Base-by-base conservation (phyloP, 2,329 filamentous ascomycete genomes). In the Fusarium luffae region DNA sequence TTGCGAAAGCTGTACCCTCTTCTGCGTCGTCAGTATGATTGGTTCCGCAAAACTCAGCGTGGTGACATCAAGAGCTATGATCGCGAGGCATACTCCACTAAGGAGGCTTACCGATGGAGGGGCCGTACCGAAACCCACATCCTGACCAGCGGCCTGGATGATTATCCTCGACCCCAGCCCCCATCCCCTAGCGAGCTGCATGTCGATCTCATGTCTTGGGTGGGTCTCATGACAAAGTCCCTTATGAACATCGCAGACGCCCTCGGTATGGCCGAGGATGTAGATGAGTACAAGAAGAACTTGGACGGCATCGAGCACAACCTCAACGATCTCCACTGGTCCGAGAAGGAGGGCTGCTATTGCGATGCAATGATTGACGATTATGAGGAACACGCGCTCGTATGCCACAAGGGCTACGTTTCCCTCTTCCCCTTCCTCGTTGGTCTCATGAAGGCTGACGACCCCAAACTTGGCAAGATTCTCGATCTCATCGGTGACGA, bases 321-420 rank as follows among this genome's bases (percentile, higher is more conserved):
- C 79, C 89, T 98, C 48, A 91, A 96, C 73, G 94, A 97, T 77
- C 86, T 99, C 41, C 96, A 99, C 82, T 99, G 96, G 96, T 92
- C 91, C 19, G 88, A 93, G 58, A 86, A 90, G 73, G 87, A 90
- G 5, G 89, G 93, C 59, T 92, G 92, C 67, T 99, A 94, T 83
- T 99, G 96, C 78, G 96, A 99, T 78, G 93, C 94, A 2, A 98
- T 93, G 0, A 92, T 99, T 64, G 95, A 99, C 75, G 94, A 94
- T 65, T 99, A 93, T 77, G 96, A 99, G 79, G 96, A 99, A 81
- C 90, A 93, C 75, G 80, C 86, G 37, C 90, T 96, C 21, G 93
- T 98, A 43, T 99, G 96, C 82, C 96, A 98, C 83, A 97, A 97
- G 81, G 96, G 96, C 21, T 99, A 99, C 77, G 89, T 98, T 72